phyloP scores from a whole-genome alignment of 345 rosid genomes.

The Gossypium sturtianum region DNA sequence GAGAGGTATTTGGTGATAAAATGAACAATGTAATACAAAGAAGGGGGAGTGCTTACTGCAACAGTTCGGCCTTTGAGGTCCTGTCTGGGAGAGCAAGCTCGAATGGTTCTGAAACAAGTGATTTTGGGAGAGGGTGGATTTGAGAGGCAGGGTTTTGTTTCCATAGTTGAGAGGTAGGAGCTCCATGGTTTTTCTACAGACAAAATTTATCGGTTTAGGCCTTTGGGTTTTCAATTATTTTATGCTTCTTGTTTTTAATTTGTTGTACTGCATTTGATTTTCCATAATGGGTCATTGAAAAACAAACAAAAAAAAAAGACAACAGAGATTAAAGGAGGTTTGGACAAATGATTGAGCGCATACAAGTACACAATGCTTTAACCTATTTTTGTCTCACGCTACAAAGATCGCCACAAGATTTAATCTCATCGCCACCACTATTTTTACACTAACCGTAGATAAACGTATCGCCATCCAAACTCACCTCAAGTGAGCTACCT shows the following conservation, averaged over 20 bases:
- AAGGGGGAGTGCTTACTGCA: neutral
- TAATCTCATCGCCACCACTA: too few relatives aligned
- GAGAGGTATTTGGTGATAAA: neutral
- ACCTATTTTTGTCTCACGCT: too few relatives aligned
- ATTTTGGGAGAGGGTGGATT: neutral
- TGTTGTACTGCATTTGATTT: too few relatives aligned
- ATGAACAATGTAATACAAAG: neutral
- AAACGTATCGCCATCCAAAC: too few relatives aligned
- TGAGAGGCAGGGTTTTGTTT: neutral
- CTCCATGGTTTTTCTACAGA: neutral
- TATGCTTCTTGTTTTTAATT: neutral
- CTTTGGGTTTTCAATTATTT: neutral
- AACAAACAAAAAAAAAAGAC: too few relatives aligned
- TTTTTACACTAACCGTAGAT: too few relatives aligned
- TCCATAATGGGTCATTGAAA: too few relatives aligned
- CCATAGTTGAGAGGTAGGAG: neutral
- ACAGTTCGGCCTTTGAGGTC: constrained; percentile 9
- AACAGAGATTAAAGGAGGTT: too few relatives aligned
- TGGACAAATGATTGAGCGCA: too few relatives aligned
- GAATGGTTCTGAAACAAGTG: neutral
- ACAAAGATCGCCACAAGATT: too few relatives aligned
- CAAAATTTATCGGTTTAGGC: neutral
- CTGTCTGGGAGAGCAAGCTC: neutral
- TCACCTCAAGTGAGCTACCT: too few relatives aligned
- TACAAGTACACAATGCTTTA: too few relatives aligned